A percentile compares a stretch with the other conserved stretches of the same genome.
Conservation (phyloP, 352 stramenopile species). For the Globisporangium uncinulatum region DNA sequence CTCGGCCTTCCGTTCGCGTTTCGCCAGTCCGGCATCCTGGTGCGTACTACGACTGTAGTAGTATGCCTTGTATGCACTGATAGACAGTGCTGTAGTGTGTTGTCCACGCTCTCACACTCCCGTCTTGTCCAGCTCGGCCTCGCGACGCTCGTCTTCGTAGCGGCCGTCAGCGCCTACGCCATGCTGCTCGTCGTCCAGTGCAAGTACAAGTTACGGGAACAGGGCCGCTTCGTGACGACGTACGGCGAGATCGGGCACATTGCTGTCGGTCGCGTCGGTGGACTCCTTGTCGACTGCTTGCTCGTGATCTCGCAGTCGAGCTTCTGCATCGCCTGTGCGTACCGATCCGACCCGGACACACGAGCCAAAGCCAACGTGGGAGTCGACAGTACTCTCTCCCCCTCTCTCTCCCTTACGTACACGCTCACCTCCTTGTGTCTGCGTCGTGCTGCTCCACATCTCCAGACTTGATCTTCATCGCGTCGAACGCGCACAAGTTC, state of each 20-base stretch:
- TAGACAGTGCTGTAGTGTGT: too few relatives aligned
- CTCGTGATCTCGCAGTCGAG: conserved; percentile 85
- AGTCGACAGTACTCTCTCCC: too few relatives aligned
- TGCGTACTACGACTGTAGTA: conserved; percentile 16
- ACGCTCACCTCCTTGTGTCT: background rate
- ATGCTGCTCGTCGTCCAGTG: conserved; percentile 77
- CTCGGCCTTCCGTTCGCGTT: conserved; percentile 90
- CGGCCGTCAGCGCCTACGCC: conserved; percentile 53
- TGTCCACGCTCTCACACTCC: background rate
- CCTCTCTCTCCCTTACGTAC: too few relatives aligned
- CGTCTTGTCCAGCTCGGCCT: conserved; percentile 35
- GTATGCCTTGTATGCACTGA: background rate
- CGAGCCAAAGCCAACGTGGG: too few relatives aligned
- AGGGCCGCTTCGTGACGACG: conserved; percentile 38
- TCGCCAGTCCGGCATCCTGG: conserved; percentile 79
- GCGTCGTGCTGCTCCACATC: background rate
- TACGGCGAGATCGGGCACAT: conserved; percentile 88
- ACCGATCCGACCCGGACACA: background rate
- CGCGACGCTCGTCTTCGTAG: conserved; percentile 42
- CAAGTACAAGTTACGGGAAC: conserved; percentile 70
- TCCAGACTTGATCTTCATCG: conserved; percentile 89
- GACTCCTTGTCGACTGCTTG: conserved; percentile 75
- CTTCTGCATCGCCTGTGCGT: conserved; percentile 85
- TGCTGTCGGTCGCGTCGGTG: conserved; percentile 61
- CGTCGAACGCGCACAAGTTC: conserved; percentile 81